Base-by-base conservation (phyloP, 2,329 filamentous ascomycete genomes). In the Fusarium praegraminearum region DNA sequence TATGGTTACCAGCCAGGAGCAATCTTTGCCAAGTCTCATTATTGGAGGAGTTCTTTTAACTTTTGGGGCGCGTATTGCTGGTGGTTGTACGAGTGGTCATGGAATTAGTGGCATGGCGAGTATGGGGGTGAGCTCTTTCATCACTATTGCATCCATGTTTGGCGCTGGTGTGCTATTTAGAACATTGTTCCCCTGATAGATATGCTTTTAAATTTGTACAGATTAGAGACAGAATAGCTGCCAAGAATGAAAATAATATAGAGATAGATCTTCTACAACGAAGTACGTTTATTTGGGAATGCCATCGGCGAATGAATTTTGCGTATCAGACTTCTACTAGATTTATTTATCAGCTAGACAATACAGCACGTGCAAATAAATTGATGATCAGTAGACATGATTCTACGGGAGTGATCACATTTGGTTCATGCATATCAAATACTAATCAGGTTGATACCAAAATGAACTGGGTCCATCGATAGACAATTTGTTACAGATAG, bases 81-180 rank as follows among this genome's bases (percentile, higher is more conserved):
- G 62, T 7, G 62, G 62, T 22, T 65, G 62, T 12, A 65, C 62
- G 4, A 65, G 62, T 22, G 62, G 62, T 1, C 62, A 65, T 28
- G 62, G 62, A 7, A 65, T 65, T 1, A 65, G 61, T 15, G 62
- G 62, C 3, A 65, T 65, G 61, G 62, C 62, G 0, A 65, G 28
- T 5, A 65, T 65, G 61, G 59, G 61, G 6, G 4, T 58, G 7
- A 64, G 61, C 6, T 65, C 62, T 0, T 60, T 65, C 10, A 30
- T 60, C 3, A 53, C 53, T 5, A 32, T 65, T 2, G 22, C 28
- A 1, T 65, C 35, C 1, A 59, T 65, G 61, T 65, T 65, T 47
- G 62, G 62, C 5, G 26, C 46, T 12, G 62, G 60, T 1, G 5
- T 65, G 4, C 1, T 59, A 6, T 32, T 55, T 2, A 46, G 45